phyloP scores from a whole-genome alignment of 495 filamentous ascomycete species.

The Baudoinia panamericana region DNA sequence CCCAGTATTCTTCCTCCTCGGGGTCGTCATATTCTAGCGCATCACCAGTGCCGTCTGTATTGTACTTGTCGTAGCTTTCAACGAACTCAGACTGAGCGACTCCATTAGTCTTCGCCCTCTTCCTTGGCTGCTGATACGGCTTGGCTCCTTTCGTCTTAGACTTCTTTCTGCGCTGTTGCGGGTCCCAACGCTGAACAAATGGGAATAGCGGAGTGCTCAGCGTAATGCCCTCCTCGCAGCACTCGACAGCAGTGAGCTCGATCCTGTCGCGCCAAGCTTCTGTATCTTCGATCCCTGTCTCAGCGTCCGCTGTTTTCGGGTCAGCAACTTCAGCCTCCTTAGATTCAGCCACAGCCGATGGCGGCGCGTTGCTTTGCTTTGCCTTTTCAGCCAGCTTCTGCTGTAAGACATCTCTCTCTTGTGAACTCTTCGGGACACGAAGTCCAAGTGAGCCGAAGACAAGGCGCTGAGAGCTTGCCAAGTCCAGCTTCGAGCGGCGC shows the following conservation, averaged over 20 bases:
- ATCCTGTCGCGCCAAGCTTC: conserved; percentile 64
- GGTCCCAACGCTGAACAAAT: conserved; percentile 80
- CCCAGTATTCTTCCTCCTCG: conserved; percentile 23
- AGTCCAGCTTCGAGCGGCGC: conserved; percentile 43
- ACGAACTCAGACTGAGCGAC: too few relatives aligned
- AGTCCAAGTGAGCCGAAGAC: conserved; percentile 64
- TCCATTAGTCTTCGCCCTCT: conserved; percentile 32
- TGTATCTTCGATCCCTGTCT: conserved; percentile 19
- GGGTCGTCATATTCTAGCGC: conserved; percentile 33
- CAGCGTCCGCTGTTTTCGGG: conserved; percentile 28
- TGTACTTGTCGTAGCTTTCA: conserved; percentile 21
- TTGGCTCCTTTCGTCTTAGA: conserved; percentile 30
- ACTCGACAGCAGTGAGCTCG: conserved; percentile 65
- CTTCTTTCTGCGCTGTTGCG: conserved; percentile 42
- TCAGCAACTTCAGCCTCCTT: not conserved
- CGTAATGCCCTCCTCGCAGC: conserved; percentile 37
- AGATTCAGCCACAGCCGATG: not conserved
- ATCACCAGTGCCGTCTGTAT: conserved; percentile 17
- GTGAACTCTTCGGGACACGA: conserved; percentile 50
- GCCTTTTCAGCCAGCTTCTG: conserved; percentile 34
- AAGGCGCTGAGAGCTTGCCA: conserved; percentile 51
- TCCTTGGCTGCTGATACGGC: conserved; percentile 35
- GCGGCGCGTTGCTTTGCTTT: not conserved
- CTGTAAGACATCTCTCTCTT: conserved; percentile 51
- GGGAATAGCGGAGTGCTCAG: conserved; percentile 78